Evolutionary conservation across 768 basidiomycete genomes (phyloP).

Genomic region (Trametes cinnabarina): DNA sequence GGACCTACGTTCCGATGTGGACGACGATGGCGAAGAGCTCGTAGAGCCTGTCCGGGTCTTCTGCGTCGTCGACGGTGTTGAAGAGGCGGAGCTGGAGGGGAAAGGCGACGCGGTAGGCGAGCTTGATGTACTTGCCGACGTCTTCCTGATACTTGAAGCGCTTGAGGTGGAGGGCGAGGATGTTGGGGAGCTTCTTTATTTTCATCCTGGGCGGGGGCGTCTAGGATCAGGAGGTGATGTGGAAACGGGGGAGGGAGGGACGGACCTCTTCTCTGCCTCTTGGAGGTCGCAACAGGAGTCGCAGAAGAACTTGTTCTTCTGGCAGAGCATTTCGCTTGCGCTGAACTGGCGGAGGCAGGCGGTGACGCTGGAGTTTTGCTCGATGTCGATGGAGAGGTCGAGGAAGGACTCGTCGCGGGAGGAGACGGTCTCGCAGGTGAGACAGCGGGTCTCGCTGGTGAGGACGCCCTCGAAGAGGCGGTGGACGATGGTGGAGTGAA

Average conservation of each 20-base stretch:
- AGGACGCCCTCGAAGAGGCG: constrained; percentile 89
- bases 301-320: constrained; percentile 98
- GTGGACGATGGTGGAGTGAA: constrained; percentile 74
- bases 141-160: constrained; percentile 99
- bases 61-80: constrained; percentile 93
- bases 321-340: constrained; percentile 97
- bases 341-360: constrained; percentile 96
- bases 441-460: constrained; percentile 95
- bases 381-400: constrained; percentile 98
- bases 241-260: constrained; percentile 8
- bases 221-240: not conserved
- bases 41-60: constrained; percentile 90
- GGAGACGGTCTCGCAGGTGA: constrained; percentile 93
- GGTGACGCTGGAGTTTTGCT: constrained; percentile 95
- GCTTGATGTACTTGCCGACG: constrained; percentile 85
- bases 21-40: constrained; percentile 95
- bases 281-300: constrained; percentile 95
- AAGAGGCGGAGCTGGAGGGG: constrained; percentile 92
- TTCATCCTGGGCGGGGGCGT: constrained; percentile 72
- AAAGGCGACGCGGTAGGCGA: constrained; percentile 95
- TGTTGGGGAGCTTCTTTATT: constrained; percentile 93
- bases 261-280: constrained; percentile 95
- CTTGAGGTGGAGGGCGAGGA: constrained; percentile 94
- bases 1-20: constrained; percentile 88
- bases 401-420: constrained; percentile 95